These are phyloP conservation scores for Candida cerambycidarum DNA, from an alignment of 805 yeast species.

Conservation along the genomic window DNA sequence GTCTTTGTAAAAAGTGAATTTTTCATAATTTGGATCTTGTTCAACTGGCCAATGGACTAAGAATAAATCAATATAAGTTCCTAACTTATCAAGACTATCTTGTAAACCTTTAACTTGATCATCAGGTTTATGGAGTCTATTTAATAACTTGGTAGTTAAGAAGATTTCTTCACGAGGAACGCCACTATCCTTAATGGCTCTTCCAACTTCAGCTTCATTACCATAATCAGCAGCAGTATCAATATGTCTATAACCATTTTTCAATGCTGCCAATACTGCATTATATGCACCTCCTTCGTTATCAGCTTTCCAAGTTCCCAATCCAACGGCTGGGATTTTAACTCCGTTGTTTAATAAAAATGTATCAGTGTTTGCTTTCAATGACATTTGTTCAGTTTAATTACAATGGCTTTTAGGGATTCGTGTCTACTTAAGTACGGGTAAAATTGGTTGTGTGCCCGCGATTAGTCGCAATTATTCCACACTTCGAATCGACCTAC, in stretches of 20 bases:
- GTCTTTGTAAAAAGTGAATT: slow-evolving; percentile 17
- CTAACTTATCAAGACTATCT: slow-evolving; percentile 59
- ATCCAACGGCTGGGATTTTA: slow-evolving; percentile 63
- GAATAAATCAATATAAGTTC: slow-evolving; percentile 76
- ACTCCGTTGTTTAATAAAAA: slow-evolving; percentile 61
- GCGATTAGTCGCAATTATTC: no score
- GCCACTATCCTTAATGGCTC: slow-evolving; percentile 53
- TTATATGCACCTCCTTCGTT: slow-evolving; percentile 50
- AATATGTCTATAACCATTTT: slow-evolving; percentile 72
- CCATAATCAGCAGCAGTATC: slow-evolving; percentile 73
- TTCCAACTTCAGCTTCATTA: slow-evolving; percentile 67
- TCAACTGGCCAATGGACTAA: slow-evolving; percentile 79
- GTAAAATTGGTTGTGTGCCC: not conserved
- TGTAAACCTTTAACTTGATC: slow-evolving; percentile 54
- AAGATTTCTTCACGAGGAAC: slow-evolving; percentile 65
- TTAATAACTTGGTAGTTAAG: slow-evolving; percentile 72
- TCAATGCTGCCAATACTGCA: slow-evolving; percentile 60
- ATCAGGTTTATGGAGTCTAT: slow-evolving; percentile 51
- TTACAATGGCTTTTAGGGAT: no score
- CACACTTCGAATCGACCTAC: no score
- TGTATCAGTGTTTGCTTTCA: slow-evolving; percentile 3
- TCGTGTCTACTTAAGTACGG: no score
- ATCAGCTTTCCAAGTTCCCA: slow-evolving; percentile 71
- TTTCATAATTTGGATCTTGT: slow-evolving; percentile 22
- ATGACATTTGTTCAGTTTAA: slow-evolving; percentile 10